These are phyloP conservation scores for Farysia itapuensis DNA, from an alignment of 1,284 basidiomycete species.

Conservation along the genomic window DNA sequence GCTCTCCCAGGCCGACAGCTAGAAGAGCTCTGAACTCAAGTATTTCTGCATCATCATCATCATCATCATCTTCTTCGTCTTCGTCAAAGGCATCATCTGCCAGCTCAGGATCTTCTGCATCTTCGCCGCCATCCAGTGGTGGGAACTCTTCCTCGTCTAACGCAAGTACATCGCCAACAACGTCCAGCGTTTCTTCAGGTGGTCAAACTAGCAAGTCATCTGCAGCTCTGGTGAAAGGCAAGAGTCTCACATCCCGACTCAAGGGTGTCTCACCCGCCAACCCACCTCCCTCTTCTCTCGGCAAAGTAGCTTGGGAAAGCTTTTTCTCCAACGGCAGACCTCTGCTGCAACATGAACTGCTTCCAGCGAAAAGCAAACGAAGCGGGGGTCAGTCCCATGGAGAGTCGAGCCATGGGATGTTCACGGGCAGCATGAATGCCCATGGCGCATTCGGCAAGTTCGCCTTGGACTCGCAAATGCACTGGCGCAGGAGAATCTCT, in stretches of 20 bases:
- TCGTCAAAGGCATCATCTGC: conserved; percentile 25
- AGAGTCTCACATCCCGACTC: background rate
- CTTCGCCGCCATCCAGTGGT: conserved; percentile 1
- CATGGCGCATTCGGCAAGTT: conserved; percentile 32
- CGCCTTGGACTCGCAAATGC: conserved; percentile 16
- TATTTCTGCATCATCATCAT: background rate
- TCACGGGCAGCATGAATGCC: conserved; percentile 27
- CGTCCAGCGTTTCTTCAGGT: background rate
- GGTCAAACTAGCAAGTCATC: background rate
- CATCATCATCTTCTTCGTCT: conserved; percentile 3
- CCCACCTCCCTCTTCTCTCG: conserved; percentile 37
- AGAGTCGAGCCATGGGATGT: conserved; percentile 13
- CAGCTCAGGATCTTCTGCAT: conserved; percentile 5
- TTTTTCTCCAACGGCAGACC: conserved; percentile 42
- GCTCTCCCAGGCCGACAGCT: conserved; percentile 14
- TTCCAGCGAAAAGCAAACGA: conserved; percentile 32
- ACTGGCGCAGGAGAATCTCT: conserved; percentile 30
- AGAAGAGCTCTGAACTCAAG: conserved; percentile 18
- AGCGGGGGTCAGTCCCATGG: conserved; percentile 3
- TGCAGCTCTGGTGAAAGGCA: background rate
- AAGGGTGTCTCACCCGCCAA: conserved; percentile 16
- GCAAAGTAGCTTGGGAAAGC: conserved; percentile 34
- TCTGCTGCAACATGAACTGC: conserved; percentile 43
- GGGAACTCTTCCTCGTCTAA: conserved; percentile 4
- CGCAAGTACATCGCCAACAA: conserved; percentile 14